These are phyloP conservation scores for Vinca major DNA, from an alignment of 305 asterid genomes.

Conservation along the genomic window DNA sequence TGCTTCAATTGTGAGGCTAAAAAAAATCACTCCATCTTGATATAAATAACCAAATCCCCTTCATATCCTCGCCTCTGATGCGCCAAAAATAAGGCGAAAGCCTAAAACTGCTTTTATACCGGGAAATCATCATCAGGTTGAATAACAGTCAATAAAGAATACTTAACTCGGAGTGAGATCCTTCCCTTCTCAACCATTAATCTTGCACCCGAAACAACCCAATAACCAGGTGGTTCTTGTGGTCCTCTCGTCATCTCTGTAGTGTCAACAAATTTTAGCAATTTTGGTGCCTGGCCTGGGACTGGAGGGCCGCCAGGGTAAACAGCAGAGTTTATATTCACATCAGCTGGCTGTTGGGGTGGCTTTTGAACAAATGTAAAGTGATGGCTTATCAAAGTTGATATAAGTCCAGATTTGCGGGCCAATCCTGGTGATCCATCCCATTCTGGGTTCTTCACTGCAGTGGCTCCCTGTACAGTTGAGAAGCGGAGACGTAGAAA, in stretches of 20 bases:
- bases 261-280: conserved; percentile 77
- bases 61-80: conserved; percentile 12
- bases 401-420: conserved; percentile 91
- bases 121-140: conserved; percentile 59
- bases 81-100: conserved; percentile 9
- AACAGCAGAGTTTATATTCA: conserved; percentile 84
- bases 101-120: conserved; percentile 24
- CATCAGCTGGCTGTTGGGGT: conserved; percentile 79
- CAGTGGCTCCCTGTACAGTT: conserved; percentile 58
- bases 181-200: conserved; percentile 84
- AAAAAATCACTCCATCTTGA: not conserved
- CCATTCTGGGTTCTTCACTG: conserved; percentile 78
- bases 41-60: not conserved
- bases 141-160: conserved; percentile 60
- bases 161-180: conserved; percentile 74
- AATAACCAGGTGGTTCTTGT: conserved; percentile 88
- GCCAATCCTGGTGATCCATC: conserved; percentile 89
- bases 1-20: conserved; percentile 11
- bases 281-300: conserved; percentile 63
- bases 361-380: conserved; percentile 71
- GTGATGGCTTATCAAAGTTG: conserved; percentile 82
- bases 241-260: conserved; percentile 94
- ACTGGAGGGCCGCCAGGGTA: conserved; percentile 95
- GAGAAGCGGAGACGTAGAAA: conserved; percentile 66
- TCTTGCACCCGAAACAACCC: conserved; percentile 95